Percentiles rank a stretch among this genome's conserved stretches.
These are phyloP conservation scores for Solanum virginianum DNA, from an alignment of 257 asterid species.

Conservation along the genomic window DNA sequence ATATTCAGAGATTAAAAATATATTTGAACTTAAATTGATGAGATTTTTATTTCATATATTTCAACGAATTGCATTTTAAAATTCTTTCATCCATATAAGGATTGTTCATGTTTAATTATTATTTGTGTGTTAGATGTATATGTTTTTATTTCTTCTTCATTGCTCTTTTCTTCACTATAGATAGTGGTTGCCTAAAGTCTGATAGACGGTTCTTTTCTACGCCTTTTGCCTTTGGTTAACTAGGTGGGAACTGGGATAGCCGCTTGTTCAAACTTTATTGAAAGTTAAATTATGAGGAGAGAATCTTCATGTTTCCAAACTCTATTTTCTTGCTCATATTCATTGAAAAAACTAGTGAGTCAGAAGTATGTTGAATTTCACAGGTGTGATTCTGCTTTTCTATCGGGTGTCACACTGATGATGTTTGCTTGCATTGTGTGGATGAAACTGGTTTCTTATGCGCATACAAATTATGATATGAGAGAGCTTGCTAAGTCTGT, in stretches of 20 bases:
- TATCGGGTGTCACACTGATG: slow-evolving; percentile 74
- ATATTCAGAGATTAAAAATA: background rate
- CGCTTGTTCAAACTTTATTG: background rate
- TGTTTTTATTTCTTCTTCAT: background rate
- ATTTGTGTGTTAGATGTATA: background rate
- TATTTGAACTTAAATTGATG: slow-evolving; percentile 1
- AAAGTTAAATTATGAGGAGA: background rate
- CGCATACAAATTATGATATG: slow-evolving; percentile 88
- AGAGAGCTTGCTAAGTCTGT: slow-evolving; percentile 58
- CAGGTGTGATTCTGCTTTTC: slow-evolving; percentile 97
- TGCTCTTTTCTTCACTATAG: background rate
- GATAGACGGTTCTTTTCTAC: background rate
- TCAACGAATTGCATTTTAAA: background rate
- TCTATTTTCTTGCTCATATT: background rate
- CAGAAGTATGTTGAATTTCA: slow-evolving; percentile 8
- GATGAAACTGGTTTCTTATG: slow-evolving; percentile 92
- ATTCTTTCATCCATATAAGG: background rate
- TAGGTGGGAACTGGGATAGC: background rate
- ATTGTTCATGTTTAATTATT: background rate
- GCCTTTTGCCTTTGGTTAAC: background rate
- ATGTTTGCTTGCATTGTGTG: slow-evolving; percentile 72
- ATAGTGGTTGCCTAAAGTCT: background rate
- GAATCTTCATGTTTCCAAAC: background rate
- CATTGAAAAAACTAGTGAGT: background rate
- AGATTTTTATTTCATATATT: background rate